Evolutionary conservation across 495 filamentous ascomycete genomes (phyloP).

Genomic region (Penicillium turbatum): DNA sequence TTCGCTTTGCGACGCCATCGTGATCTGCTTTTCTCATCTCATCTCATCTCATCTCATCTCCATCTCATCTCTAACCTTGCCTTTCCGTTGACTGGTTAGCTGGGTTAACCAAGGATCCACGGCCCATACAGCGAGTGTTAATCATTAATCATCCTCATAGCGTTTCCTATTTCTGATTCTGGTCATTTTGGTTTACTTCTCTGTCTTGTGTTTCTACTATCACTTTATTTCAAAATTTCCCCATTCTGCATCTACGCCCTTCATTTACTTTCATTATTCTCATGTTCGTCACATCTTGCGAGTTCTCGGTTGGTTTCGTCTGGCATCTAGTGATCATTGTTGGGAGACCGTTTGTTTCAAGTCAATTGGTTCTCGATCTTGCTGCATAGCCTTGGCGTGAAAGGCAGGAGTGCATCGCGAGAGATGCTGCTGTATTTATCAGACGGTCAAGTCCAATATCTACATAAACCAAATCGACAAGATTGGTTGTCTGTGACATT

Average conservation of each 20-base stretch:
- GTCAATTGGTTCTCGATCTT: constrained; percentile 8
- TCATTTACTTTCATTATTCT: neutral
- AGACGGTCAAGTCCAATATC: neutral
- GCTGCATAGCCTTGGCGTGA: neutral
- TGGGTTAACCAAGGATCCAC: constrained; percentile 10
- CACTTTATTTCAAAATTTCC: neutral
- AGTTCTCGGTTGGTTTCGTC: constrained; percentile 3
- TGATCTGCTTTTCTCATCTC: neutral
- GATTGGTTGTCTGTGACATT: neutral
- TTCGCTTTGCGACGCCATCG: constrained; percentile 8
- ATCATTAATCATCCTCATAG: constrained; percentile 21
- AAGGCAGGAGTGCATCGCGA: neutral
- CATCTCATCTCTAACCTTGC: neutral
- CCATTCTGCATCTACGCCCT: neutral
- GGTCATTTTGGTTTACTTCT: neutral
- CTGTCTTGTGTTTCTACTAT: constrained; percentile 1
- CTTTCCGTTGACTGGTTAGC: constrained; percentile 12
- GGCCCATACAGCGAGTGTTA: constrained; percentile 22
- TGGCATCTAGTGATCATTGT: constrained; percentile 5
- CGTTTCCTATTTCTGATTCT: constrained; percentile 5
- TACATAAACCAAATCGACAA: neutral
- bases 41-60: neutral
- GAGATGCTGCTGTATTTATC: neutral
- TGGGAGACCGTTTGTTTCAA: constrained; percentile 4
- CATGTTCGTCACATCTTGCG: constrained; percentile 1